Evolutionary conservation across 306 rosid species (phyloP), one percentile per base, ranked within the genome.

Genomic region (Carpinus viminea): DNA sequence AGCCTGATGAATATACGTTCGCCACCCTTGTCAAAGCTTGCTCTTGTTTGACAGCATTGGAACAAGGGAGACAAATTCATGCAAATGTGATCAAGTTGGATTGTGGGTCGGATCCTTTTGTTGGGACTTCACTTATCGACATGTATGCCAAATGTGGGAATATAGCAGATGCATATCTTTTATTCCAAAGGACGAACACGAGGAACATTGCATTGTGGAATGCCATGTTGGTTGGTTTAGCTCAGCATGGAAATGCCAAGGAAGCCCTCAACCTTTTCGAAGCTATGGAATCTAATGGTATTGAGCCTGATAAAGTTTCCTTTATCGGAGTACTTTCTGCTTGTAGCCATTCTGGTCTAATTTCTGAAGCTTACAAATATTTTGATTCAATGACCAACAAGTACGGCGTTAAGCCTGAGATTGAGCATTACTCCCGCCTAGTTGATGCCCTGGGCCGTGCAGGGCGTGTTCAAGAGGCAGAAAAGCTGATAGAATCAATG

Each of bases 81-180:
- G 91, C 91, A 41, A 88, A 93, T 85, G 86, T 89, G 72, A 83
- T 93, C 72, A 93, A 93, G 87, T 84, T 87, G 80, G 78, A 90
- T 62, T 86, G 75, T 79, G 81, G 88, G 41, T 79, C 75, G 0
- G 98, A 93, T 81, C 87, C 86, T 72, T 93, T 82, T 81, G 96
- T 93, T 20, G 89, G 86, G 78, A 93, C 97, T 18, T 89, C 98
- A 45, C 92, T 93, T 18, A 95, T 89, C 73, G 96, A 93, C 86
- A 93, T 93, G 98, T 91, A 93, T 77, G 89, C 93, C 81, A 91
- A 91, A 81, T 90, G 97, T 50, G 98, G 98, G 53, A 87, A 74
- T 75, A 85, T 91, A 75, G 89, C 82, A 78, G 97, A 86, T 74
- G 95, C 98, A 8, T 85, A 85, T 72, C 56, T 72, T 66, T 77